A percentile compares a stretch with the other conserved stretches of the same genome.
phyloP scores from a whole-genome alignment of 805 yeast genomes.

The Isabelozyma heimii region DNA sequence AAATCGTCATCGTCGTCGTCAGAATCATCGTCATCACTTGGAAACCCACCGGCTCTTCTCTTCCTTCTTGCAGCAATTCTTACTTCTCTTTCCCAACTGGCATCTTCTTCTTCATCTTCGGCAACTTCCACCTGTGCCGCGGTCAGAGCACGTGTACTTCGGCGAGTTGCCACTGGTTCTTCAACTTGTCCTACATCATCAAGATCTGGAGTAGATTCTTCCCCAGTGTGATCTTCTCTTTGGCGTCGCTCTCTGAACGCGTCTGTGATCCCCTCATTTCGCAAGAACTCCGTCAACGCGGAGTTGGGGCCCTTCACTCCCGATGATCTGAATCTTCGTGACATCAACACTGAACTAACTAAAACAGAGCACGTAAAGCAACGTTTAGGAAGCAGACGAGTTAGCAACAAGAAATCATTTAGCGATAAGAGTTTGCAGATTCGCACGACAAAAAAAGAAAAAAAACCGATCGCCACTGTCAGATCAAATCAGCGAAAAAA shows the following conservation, averaged over 20 bases:
- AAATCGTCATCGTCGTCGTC: conserved; percentile 19
- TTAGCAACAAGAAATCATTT: not conserved
- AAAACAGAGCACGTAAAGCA: not conserved
- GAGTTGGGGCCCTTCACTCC: conserved; percentile 67
- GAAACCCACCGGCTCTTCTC: conserved; percentile 32
- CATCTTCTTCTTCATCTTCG: conserved; percentile 22
- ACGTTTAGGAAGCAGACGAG: not conserved
- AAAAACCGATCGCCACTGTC: no score
- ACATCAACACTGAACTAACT: conserved; percentile 5
- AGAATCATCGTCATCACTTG: conserved; percentile 28
- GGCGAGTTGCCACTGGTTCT: no score
- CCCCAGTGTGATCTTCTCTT: conserved; percentile 16
- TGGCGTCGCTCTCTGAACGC: conserved; percentile 52
- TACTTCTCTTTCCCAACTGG: conserved; percentile 17
- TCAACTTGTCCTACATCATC: conserved; percentile 4
- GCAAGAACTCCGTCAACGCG: conserved; percentile 83
- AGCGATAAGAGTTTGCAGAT: no score
- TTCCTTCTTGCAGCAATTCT: conserved; percentile 43
- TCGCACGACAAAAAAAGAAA: no score
- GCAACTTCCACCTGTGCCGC: conserved; percentile 9
- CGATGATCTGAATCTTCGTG: conserved; percentile 12
- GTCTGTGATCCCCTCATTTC: conserved; percentile 88
- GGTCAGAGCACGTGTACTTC: not conserved
- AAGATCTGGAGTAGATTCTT: conserved; percentile 2
- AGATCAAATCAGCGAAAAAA: no score